Base-by-base conservation (phyloP, 179 eudicot genomes). In the Sideroxylon spinosum region DNA sequence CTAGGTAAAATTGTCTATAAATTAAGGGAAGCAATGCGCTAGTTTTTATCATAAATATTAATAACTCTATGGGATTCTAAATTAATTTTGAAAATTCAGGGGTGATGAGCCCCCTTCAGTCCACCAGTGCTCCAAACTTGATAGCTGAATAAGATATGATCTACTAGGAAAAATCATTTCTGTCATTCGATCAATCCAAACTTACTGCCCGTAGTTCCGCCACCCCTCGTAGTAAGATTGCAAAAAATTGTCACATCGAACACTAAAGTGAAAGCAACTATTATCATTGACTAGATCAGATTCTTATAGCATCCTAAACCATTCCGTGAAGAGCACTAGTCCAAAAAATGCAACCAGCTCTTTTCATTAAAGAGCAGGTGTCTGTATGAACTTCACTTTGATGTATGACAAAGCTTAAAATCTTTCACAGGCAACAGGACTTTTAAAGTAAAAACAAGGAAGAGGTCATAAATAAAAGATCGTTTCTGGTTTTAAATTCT, bases 171-270 rank as follows among this genome's bases (percentile, higher is more conserved):
- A 26, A 20, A 56, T 17, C 70, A 74, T 14, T 55, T 37, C 46
- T n/a, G 73, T 17, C 7, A 25, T 59, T 17, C 9, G 20, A 19
- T 76, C 75, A 60, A 9, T 44, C 56, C 37, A 60, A 17, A 44
- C 7, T 14, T 14, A 44, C 57, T 29, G 25, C 12, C 56, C 13
- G 0, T 12, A 44, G 37, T 60, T 32, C 55, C 29, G 0, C 22
- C 14, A 37, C 68, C 77, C n/a, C n/a, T n/a, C n/a, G n/a, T 59
- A 74, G 14, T 56, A 50, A 59, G 20, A 60, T 56, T 74, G 56
- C 11, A 25, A 62, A 46, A 74, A 20, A 17, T 14, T 20, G 13
- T 13, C 50, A 59, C 68, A 22, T 37, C 68, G 14, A 60, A 22
- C 62, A 37, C 37, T 11, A 14, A 13, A 37, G 26, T 19, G 9